Evolutionary conservation across 1,284 basidiomycete genomes (phyloP).

Genomic region (Puccinia coronata): DNA sequence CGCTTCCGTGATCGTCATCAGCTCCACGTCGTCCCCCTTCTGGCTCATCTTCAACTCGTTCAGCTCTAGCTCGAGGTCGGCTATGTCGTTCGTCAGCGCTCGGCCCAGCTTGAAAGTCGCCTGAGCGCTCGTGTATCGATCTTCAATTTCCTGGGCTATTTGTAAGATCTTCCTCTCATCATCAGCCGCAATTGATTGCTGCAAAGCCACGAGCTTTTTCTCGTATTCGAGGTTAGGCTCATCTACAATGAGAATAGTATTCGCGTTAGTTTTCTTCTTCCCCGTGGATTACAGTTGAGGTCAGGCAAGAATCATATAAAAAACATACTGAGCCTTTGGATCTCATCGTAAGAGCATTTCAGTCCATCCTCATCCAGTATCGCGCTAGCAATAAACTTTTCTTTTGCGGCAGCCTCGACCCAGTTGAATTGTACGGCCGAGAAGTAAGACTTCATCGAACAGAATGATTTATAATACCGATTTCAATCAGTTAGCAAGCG

Average conservation of each 20-base stretch:
- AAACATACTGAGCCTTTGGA: constrained; percentile 29
- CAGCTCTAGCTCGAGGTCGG: constrained; percentile 44
- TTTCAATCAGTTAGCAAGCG: not conserved
- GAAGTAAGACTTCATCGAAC: constrained; percentile 37
- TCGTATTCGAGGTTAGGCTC: constrained; percentile 22
- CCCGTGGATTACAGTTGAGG: not conserved
- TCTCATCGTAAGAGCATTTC: constrained; percentile 16
- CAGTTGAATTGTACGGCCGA: constrained; percentile 48
- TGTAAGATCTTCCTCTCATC: constrained; percentile 37
- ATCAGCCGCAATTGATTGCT: not conserved
- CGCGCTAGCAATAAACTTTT: constrained; percentile 35
- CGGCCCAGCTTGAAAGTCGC: constrained; percentile 31
- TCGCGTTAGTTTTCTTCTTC: not conserved
- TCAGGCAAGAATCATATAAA: not conserved
- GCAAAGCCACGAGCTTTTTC: constrained; percentile 17
- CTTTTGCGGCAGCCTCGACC: constrained; percentile 46
- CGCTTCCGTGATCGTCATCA: constrained; percentile 43
- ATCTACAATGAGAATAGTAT: not conserved
- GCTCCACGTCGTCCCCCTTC: constrained; percentile 41
- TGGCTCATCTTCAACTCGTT: constrained; percentile 48
- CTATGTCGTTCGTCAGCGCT: constrained; percentile 37
- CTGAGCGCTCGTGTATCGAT: constrained; percentile 9
- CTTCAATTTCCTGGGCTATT: constrained; percentile 38
- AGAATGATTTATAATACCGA: too few relatives aligned
- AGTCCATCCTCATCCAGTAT: constrained; percentile 26